Evolutionary conservation across 2,329 filamentous ascomycete species (phyloP).

Genomic region (Aspergillus pseudonomiae): DNA sequence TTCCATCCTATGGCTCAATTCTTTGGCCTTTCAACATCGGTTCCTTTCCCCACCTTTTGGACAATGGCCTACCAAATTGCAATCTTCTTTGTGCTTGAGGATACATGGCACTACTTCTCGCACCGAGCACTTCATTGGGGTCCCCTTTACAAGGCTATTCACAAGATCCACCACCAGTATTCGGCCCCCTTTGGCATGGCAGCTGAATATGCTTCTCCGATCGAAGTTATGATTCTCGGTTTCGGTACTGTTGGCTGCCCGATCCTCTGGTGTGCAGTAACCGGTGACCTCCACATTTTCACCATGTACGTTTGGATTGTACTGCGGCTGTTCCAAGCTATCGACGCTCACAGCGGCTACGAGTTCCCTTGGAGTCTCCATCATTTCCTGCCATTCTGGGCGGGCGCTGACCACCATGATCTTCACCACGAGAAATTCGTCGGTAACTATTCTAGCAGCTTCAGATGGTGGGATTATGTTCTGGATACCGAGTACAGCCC

Average conservation of each 20-base stretch:
- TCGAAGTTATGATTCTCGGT: conserved; percentile 93
- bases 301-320: conserved; percentile 99
- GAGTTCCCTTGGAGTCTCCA: conserved; percentile 98
- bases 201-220: conserved; percentile 95
- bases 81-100: conserved; percentile 93
- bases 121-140: conserved; percentile 94
- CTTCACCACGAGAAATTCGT: conserved; percentile 98
- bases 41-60: conserved; percentile 83
- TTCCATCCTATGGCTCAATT: conserved; percentile 96
- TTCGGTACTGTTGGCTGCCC: conserved; percentile 82
- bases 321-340: conserved; percentile 91
- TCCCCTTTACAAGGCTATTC: conserved; percentile 91
- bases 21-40: conserved; percentile 82
- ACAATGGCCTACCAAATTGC: conserved; percentile 91
- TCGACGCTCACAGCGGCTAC: conserved; percentile 96
- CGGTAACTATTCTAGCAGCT: conserved; percentile 96
- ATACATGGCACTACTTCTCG: conserved; percentile 97
- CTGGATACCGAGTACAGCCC: conserved; percentile 92
- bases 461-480: conserved; percentile 97
- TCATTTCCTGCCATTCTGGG: conserved; percentile 97
- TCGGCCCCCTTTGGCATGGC: conserved; percentile 95
- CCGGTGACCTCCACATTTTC: conserved; percentile 85
- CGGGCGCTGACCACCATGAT: conserved; percentile 94
- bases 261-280: conserved; percentile 80
- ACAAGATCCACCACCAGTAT: conserved; percentile 99